phyloP scores from a whole-genome alignment of 345 rosid species.

The Aegle marmelos region DNA sequence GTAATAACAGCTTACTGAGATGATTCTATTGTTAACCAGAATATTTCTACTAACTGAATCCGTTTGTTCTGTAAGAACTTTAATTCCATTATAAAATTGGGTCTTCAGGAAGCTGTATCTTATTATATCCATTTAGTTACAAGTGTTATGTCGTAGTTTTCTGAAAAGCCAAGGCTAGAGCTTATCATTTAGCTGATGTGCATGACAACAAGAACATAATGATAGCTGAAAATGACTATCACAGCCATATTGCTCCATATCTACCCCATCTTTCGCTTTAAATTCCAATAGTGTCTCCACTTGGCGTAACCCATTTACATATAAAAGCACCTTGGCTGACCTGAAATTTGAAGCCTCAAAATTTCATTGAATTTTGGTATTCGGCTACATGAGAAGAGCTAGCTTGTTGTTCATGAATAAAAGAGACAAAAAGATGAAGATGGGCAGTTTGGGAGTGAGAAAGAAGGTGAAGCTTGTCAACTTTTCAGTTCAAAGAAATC shows the following conservation, averaged over 20 bases:
- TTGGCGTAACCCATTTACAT: background rate
- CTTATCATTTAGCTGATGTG: background rate
- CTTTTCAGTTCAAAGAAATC: slow-evolving; percentile 28
- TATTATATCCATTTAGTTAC: too few relatives aligned
- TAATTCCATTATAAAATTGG: too few relatives aligned
- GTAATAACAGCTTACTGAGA: background rate
- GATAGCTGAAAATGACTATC: slow-evolving; percentile 15
- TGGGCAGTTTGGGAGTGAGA: slow-evolving; percentile 19
- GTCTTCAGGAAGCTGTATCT: too few relatives aligned
- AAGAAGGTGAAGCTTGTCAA: slow-evolving; percentile 27
- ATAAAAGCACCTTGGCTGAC: background rate
- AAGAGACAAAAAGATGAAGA: slow-evolving; percentile 16
- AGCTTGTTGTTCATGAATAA: slow-evolving; percentile 13
- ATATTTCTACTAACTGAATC: background rate
- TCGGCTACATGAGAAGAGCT: background rate
- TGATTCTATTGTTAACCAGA: background rate
- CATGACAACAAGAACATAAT: slow-evolving; percentile 1
- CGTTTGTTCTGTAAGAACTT: background rate
- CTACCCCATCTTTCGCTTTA: slow-evolving; percentile 27
- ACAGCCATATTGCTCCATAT: slow-evolving; percentile 25
- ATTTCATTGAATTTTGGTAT: background rate
- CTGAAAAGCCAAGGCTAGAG: background rate
- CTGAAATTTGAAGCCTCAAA: background rate
- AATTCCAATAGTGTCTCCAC: background rate
- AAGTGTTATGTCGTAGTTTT: background rate